phyloP scores from a whole-genome alignment of 2,329 filamentous ascomycete genomes.

The Paraphoma chrysanthemicola region DNA sequence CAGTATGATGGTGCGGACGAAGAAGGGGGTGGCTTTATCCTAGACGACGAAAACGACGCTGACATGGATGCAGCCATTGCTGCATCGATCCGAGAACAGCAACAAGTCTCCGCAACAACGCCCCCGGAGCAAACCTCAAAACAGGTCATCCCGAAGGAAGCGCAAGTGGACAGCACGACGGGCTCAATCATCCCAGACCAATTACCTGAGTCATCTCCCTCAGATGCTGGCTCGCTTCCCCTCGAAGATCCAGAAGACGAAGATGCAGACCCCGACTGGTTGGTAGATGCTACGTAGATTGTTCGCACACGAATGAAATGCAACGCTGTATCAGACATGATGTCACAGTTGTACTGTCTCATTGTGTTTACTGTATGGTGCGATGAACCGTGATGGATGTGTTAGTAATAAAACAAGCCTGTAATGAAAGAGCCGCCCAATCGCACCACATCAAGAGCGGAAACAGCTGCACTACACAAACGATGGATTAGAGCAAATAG shows the following conservation, averaged over 20 bases:
- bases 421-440: too few species aligned
- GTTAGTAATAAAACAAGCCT: neutral
- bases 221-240: conserved; percentile 58
- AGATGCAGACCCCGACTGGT: conserved; percentile 70
- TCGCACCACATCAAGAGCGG: too few species aligned
- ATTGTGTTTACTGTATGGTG: neutral
- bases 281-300: conserved; percentile 47
- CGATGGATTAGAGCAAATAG: too few species aligned
- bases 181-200: too few species aligned
- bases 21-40: conserved; percentile 20
- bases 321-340: neutral
- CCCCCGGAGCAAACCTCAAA: too few species aligned
- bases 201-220: conserved; percentile 24
- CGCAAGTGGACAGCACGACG: neutral
- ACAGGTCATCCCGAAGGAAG: neutral
- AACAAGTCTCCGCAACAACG: neutral
- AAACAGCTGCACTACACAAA: too few species aligned
- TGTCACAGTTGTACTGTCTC: neutral
- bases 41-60: conserved; percentile 2
- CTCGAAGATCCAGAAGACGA: conserved; percentile 71
- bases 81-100: neutral
- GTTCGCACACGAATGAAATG: neutral
- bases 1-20: conserved; percentile 39
- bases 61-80: neutral
- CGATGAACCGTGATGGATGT: conserved; percentile 7